Evolutionary conservation across 306 rosid genomes (phyloP).

Genomic region (Quercus dentata): DNA sequence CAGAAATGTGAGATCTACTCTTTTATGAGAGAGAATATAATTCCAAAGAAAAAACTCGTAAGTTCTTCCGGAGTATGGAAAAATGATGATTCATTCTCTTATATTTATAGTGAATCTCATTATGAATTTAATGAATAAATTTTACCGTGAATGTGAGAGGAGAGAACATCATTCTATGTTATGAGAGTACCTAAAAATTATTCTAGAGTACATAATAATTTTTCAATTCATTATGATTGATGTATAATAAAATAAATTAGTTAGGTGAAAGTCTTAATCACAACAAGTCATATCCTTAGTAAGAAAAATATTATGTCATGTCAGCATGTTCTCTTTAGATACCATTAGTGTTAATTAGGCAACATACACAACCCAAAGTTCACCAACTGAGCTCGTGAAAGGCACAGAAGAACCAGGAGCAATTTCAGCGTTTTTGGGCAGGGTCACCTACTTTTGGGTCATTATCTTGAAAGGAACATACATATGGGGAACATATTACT

Average conservation of each 20-base stretch:
- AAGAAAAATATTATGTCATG: too few relatives aligned
- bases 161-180: fast-evolving
- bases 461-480: background rate
- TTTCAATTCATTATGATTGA: too few relatives aligned
- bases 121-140: too few relatives aligned
- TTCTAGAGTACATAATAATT: fast-evolving
- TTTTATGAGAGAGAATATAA: too few relatives aligned
- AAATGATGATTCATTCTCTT: fast-evolving
- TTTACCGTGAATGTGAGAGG: fast-evolving
- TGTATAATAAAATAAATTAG: too few relatives aligned
- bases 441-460: background rate
- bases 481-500: background rate
- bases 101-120: fast-evolving
- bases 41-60: too few relatives aligned
- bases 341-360: too few relatives aligned
- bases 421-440: background rate
- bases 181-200: fast-evolving
- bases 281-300: too few relatives aligned
- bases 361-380: background rate
- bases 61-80: fast-evolving
- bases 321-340: too few relatives aligned
- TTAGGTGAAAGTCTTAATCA: too few relatives aligned
- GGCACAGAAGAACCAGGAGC: background rate
- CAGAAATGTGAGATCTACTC: too few relatives aligned
- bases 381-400: background rate